Evolutionary conservation across 129 eudicot species (phyloP).

Genomic region (Saposhnikovia divaricata): DNA sequence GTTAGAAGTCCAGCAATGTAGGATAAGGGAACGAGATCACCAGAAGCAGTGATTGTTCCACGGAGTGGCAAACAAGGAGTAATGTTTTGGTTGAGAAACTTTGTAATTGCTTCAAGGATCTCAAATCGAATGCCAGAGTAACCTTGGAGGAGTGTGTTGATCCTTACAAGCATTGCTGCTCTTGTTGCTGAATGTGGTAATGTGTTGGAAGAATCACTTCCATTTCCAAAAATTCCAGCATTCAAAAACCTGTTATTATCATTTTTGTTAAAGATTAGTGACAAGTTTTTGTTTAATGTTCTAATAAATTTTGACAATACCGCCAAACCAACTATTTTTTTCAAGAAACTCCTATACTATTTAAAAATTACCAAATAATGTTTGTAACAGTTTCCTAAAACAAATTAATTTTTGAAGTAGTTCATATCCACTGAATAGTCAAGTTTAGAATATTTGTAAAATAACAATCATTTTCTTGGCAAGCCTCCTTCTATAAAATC

Average conservation of each 20-base stretch:
- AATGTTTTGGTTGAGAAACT: constrained; percentile 64
- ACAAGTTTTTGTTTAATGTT: not conserved
- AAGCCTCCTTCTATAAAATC: no score
- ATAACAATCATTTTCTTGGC: no score
- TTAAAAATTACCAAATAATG: not conserved
- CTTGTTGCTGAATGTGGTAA: constrained; percentile 73
- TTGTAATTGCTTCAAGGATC: constrained; percentile 73
- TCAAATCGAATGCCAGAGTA: constrained; percentile 84
- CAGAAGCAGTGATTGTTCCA: constrained; percentile 81
- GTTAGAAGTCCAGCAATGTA: constrained; percentile 82
- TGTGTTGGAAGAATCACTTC: constrained; percentile 54
- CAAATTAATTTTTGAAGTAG: not conserved
- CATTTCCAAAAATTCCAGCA: constrained; percentile 80
- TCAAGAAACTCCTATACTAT: not conserved
- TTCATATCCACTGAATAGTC: not conserved
- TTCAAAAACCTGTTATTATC: constrained; percentile 47
- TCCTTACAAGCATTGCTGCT: constrained; percentile 80
- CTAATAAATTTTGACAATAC: not conserved
- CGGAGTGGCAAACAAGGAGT: constrained; percentile 82
- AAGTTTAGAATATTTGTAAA: not conserved
- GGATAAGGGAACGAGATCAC: constrained; percentile 78
- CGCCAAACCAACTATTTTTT: not conserved
- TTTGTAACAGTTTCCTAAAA: not conserved
- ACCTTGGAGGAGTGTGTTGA: constrained; percentile 88
- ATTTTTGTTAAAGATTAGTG: not conserved